Conservation (phyloP, 2,329 filamentous ascomycete genomes). For the Hypoxylon sp. region DNA sequence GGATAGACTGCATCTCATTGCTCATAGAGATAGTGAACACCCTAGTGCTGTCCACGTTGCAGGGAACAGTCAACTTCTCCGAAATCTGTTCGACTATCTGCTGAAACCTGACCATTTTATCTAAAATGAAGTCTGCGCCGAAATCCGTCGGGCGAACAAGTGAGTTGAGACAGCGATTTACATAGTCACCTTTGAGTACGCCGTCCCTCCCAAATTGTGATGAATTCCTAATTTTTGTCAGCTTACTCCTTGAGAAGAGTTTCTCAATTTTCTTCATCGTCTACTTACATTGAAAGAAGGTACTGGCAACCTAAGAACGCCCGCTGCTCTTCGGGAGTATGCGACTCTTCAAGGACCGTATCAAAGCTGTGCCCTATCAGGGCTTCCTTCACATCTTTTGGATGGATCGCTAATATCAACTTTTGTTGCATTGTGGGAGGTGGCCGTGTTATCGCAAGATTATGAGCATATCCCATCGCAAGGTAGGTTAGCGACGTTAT, state of each 20-base stretch:
- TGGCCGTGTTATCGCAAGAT: slow-evolving; percentile 56
- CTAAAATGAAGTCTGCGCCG: slow-evolving; percentile 54
- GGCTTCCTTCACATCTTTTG: slow-evolving; percentile 38
- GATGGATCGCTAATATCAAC: slow-evolving; percentile 35
- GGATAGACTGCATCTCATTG: slow-evolving; percentile 54
- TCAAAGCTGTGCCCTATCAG: slow-evolving; percentile 31
- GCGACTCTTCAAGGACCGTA: slow-evolving; percentile 44
- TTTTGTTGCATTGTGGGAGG: slow-evolving; percentile 37
- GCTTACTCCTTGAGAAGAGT: not conserved
- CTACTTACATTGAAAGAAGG: slow-evolving; percentile 57
- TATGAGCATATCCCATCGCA: slow-evolving; percentile 60
- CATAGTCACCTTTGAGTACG: slow-evolving; percentile 53
- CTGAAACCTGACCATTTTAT: slow-evolving; percentile 56
- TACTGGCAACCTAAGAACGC: slow-evolving; percentile 59
- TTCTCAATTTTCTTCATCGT: not conserved
- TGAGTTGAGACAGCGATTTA: slow-evolving; percentile 54
- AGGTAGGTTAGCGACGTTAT: slow-evolving; percentile 59
- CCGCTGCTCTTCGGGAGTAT: slow-evolving; percentile 58
- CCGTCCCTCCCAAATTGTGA: slow-evolving; percentile 57
- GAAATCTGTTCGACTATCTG: slow-evolving; percentile 56
- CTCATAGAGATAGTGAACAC: slow-evolving; percentile 55
- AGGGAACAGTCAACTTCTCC: slow-evolving; percentile 51
- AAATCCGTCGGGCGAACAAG: slow-evolving; percentile 50
- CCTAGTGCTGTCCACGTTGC: slow-evolving; percentile 33
- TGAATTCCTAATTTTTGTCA: slow-evolving; percentile 53